Base-by-base conservation (phyloP, 1,284 basidiomycete species). In the Sporisorium reilianum region DNA sequence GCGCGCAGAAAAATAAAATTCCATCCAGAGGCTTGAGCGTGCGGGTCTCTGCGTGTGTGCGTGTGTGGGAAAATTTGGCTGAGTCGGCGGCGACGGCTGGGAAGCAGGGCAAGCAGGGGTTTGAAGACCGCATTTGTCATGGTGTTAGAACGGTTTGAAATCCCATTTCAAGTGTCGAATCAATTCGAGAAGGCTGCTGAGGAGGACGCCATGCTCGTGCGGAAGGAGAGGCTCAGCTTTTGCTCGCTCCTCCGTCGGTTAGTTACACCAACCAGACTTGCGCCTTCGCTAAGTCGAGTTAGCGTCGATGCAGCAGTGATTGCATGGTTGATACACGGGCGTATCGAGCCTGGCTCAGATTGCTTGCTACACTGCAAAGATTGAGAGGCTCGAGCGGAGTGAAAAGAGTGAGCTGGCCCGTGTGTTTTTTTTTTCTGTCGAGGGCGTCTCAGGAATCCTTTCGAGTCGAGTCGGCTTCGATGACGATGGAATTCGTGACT, bases 111-210 rank as follows among this genome's bases (percentile, higher is more conserved):
- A 18, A 38, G 36, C 16, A 18, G 16, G 16, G 2, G 0, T 25
- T 50, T 25, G 32, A 23, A 38, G 32, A 25, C 18, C 38, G 45
- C 26, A 23, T 30, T 48, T 48, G 46, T 48, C 11, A 30, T 10
- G 18, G 26, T 48, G 46, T 48, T 48, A 48, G 46, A 48, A 48
- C 46, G 26, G 9, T 48, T 48, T 48, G 46, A 48, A 48, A 32
- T 48, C 28, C 26, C 46, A 48, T 48, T 48, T 30, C 46, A 48
- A 48, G 10, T n/a, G 25, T 0, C 0, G 7, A n/a, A n/a, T 26
- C 18, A 46, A 46, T 45, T 18, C 25, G 23, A 26, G 18, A 18
- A 5, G 26, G 26, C 18, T 46, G 26, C 18, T n/a, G 44, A 34
- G 11, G 32, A 28, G 25, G 26, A 1, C 11, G 46, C 46, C 26